Evolutionary conservation across 2,329 filamentous ascomycete genomes (phyloP).

Genomic region (Calonectria pseudoturangicola): DNA sequence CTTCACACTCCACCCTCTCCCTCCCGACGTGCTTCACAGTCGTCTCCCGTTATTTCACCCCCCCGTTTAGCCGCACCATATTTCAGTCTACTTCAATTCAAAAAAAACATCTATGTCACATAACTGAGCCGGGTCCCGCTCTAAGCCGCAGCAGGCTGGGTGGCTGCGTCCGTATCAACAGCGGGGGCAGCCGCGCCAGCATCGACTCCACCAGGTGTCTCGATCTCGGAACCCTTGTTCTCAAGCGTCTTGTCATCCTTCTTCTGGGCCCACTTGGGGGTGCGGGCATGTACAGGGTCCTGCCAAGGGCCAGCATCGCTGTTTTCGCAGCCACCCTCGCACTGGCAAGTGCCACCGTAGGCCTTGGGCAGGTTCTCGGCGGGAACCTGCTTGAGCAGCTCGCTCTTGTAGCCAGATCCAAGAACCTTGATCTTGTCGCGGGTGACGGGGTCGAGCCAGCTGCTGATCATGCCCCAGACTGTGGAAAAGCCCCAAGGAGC

Average conservation of each 20-base stretch:
- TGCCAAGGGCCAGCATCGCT: slow-evolving; percentile 95
- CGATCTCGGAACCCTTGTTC: slow-evolving; percentile 63
- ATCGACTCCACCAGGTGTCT: slow-evolving; percentile 55
- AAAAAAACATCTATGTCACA: slow-evolving; percentile 43
- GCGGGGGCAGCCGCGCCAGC: slow-evolving; percentile 58
- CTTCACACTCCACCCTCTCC: slow-evolving; percentile 42
- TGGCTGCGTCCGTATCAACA: slow-evolving; percentile 58
- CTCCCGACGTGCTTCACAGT: slow-evolving; percentile 43
- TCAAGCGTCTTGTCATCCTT: slow-evolving; percentile 61
- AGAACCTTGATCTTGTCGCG: slow-evolving; percentile 97
- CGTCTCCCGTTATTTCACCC: slow-evolving; percentile 41
- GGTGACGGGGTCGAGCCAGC: slow-evolving; percentile 97
- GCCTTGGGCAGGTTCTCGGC: slow-evolving; percentile 91
- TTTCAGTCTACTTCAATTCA: slow-evolving; percentile 50
- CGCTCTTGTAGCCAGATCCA: slow-evolving; percentile 86
- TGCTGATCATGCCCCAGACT: slow-evolving; percentile 91
- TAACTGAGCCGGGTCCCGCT: slow-evolving; percentile 35
- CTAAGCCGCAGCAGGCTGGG: slow-evolving; percentile 61
- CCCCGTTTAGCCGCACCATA: slow-evolving; percentile 38
- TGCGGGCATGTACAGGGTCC: slow-evolving; percentile 79
- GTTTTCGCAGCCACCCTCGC: slow-evolving; percentile 86
- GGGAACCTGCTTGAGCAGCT: slow-evolving; percentile 89
- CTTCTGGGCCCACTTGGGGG: slow-evolving; percentile 78
- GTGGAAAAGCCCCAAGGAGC: slow-evolving; percentile 95
- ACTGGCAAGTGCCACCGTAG: slow-evolving; percentile 90